These are phyloP conservation scores for Kregervanrija pseudodelftensis DNA, from an alignment of 805 yeast genomes.

Conservation along the genomic window DNA sequence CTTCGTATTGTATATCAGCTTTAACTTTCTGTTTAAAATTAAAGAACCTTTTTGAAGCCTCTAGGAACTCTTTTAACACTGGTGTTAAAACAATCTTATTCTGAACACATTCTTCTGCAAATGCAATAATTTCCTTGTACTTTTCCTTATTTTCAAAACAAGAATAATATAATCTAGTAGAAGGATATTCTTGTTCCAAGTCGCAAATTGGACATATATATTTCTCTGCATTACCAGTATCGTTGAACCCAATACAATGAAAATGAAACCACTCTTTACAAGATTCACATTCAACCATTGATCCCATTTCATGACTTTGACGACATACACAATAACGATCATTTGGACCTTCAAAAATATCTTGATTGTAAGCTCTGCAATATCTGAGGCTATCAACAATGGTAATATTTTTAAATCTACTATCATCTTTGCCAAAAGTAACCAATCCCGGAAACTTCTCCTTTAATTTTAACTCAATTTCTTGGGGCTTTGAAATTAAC, in stretches of 20 bases:
- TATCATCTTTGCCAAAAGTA: slow-evolving; percentile 7
- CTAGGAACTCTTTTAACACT: slow-evolving; percentile 10
- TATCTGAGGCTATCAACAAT: slow-evolving; percentile 5
- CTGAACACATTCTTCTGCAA: slow-evolving; percentile 10
- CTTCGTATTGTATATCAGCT: slow-evolving; percentile 33
- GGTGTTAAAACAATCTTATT: slow-evolving; percentile 12
- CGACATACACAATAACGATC: slow-evolving; percentile 55
- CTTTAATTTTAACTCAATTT: slow-evolving; percentile 1
- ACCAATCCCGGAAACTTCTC: slow-evolving; percentile 2
- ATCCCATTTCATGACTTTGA: slow-evolving; percentile 44
- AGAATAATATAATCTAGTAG: slow-evolving; percentile 13
- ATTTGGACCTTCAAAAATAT: slow-evolving; percentile 12
- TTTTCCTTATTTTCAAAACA: slow-evolving; percentile 8
- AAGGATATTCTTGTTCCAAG: slow-evolving; percentile 15
- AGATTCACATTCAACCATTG: slow-evolving; percentile 63
- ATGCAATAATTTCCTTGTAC: slow-evolving; percentile 9
- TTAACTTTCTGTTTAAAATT: slow-evolving; percentile 9
- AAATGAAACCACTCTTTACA: slow-evolving; percentile 72
- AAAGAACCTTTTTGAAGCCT: slow-evolving; percentile 9
- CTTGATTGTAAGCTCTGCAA: slow-evolving; percentile 7
- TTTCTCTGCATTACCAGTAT: slow-evolving; percentile 22
- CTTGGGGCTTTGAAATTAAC: slow-evolving; percentile 2
- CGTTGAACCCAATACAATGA: slow-evolving; percentile 40
- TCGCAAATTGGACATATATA: slow-evolving; percentile 55
- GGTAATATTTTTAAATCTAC: slow-evolving; percentile 3